Evolutionary conservation across 2,329 filamentous ascomycete genomes (phyloP), one percentile per base, ranked within the genome.

Genomic region (Emmonsiellopsis sp.): DNA sequence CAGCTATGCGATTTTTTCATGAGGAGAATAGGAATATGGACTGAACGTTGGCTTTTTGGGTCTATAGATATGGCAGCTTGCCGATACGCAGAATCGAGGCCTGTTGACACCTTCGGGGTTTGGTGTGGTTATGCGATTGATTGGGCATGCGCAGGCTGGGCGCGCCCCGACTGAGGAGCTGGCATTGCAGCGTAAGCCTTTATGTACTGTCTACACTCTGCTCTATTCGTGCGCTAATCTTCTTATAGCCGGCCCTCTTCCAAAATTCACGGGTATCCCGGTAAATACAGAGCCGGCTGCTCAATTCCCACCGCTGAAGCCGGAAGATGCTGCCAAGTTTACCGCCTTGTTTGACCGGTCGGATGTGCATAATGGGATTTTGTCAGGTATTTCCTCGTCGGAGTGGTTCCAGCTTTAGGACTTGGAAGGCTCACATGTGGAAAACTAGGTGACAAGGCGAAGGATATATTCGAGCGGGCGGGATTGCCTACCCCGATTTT

Each of bases 41-140:
- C 16, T 41, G 16, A 50, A 40, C n/a, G 26, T 16, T 34, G 30
- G 34, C 26, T n/a, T 30, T 50, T 50, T 31, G 15, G 26, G 20
- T 32, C 26, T 59, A 55, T 71, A 95, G 87, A 97, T 98, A 79
- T 98, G 93, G 93, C 92, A 97, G 74, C 93, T 98, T 69, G 92
- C 93, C 62, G 93, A 98, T 75, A 90, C 83, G 61, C 92, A 97
- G 75, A 98, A 98, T 75, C 84, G 91, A 59, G 93, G 93, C 51
- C 87, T 97, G 61, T 77, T 98, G 61, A 96, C 91, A 35, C 90
- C 90, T 16, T 83, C 90, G 42, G 93, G 92, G 67, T 98, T 98
- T 73, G 89, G 91, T 57, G 82, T 95, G 67, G 93, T 95, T 54
- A 74, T 98, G 67, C 83, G 93, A 65, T 83, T 98, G 67, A 97